These are phyloP conservation scores for Salix koriyanagi DNA, from an alignment of 345 rosid genomes.

Conservation along the genomic window DNA sequence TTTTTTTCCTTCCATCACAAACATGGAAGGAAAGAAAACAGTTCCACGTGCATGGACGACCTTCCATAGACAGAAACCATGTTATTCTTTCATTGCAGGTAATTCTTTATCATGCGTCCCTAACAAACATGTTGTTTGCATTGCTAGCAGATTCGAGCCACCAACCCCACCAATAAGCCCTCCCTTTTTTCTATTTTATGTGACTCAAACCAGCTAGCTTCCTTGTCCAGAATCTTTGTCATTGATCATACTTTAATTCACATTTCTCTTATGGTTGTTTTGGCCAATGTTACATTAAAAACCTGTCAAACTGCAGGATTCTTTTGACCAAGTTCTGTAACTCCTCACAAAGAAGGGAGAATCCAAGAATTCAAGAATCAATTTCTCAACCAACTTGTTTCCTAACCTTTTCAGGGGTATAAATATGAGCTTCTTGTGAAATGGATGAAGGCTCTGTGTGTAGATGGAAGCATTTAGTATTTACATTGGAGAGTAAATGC, in stretches of 20 bases:
- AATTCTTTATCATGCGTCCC: background rate
- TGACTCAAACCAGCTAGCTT: background rate
- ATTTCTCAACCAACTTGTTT: background rate
- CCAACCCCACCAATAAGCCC: background rate
- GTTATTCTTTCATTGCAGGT: background rate
- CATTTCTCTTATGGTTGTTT: background rate
- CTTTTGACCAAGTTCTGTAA: background rate
- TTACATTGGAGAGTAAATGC: background rate
- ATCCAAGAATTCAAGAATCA: background rate
- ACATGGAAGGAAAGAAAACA: background rate
- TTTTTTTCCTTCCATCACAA: too few species aligned
- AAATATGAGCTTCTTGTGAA: background rate
- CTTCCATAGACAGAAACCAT: slow-evolving; percentile 4
- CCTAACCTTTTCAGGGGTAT: background rate
- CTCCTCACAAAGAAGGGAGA: background rate
- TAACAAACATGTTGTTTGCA: background rate
- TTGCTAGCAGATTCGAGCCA: slow-evolving; percentile 1
- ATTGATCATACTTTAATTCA: background rate
- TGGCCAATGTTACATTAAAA: background rate
- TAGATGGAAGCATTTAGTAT: background rate
- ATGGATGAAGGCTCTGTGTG: background rate
- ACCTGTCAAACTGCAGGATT: too few species aligned
- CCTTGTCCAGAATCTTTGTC: background rate
- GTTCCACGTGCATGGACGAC: slow-evolving; percentile 6
- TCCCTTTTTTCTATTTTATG: background rate